phyloP scores from a whole-genome alignment of 2,329 filamentous ascomycete genomes.

The Colletotrichum tropicale region DNA sequence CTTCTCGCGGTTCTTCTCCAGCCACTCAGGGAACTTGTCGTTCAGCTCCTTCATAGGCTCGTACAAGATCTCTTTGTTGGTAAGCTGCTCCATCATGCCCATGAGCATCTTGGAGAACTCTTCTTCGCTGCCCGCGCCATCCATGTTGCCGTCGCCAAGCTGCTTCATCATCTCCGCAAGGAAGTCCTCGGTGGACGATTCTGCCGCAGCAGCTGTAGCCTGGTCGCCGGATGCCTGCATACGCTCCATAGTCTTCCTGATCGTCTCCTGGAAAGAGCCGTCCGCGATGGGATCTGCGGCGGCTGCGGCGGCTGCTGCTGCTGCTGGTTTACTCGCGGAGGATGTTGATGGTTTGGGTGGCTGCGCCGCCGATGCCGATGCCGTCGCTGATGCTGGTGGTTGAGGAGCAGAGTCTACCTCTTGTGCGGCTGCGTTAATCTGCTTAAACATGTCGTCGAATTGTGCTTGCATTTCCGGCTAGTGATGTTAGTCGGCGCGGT shows the following conservation, averaged over 20 bases:
- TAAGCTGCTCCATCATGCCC: conserved; percentile 99
- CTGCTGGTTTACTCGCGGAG: conserved; percentile 3
- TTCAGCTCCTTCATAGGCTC: conserved; percentile 98
- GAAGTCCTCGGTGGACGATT: conserved; percentile 75
- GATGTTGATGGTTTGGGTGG: conserved; percentile 27
- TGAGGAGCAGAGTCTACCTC: conserved; percentile 18
- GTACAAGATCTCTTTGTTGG: conserved; percentile 97
- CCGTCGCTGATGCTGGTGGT: conserved; percentile 23
- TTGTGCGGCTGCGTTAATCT: conserved; percentile 62
- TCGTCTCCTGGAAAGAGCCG: conserved; percentile 87
- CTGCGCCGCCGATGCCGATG: conserved; percentile 27
- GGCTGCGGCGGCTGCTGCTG: conserved; percentile 34
- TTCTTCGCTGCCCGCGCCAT: conserved; percentile 70
- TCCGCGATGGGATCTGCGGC: conserved; percentile 49
- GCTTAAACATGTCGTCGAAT: conserved; percentile 79
- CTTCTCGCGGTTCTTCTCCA: conserved; percentile 74
- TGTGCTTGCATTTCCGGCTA: conserved; percentile 77
- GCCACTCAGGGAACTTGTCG: conserved; percentile 90
- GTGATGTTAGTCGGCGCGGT: neutral
- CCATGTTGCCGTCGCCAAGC: conserved; percentile 70
- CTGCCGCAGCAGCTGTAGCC: conserved; percentile 78
- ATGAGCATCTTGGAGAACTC: conserved; percentile 94
- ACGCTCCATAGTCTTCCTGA: conserved; percentile 91
- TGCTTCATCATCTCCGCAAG: conserved; percentile 92
- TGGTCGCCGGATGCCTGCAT: conserved; percentile 91